Evolutionary conservation across 176 grass and related monocot genomes (phyloP).

Genomic region (Phyllostachys edulis): DNA sequence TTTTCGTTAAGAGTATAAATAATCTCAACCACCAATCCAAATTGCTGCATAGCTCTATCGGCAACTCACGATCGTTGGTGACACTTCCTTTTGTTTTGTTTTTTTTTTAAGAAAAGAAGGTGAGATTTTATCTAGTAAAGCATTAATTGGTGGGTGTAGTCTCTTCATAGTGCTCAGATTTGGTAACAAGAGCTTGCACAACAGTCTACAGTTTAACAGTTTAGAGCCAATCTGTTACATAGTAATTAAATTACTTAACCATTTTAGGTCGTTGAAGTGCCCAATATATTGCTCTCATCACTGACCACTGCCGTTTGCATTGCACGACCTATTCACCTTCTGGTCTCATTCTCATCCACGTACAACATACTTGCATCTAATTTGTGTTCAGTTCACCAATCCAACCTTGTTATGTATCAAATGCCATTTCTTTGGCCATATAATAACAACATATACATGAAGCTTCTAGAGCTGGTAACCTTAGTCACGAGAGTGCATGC

Average conservation of each 20-base stretch:
- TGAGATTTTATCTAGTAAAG: background rate
- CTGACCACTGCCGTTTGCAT: background rate
- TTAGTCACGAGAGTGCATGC: conserved; percentile 24
- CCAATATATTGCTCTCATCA: background rate
- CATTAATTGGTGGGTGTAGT: background rate
- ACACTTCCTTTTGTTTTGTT: too few species aligned
- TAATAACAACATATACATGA: background rate
- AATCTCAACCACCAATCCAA: background rate
- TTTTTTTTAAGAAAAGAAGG: too few species aligned
- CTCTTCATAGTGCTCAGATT: background rate
- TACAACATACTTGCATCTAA: background rate
- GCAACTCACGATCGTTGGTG: too few species aligned
- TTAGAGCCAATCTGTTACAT: background rate
- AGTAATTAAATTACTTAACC: too few species aligned
- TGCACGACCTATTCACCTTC: background rate
- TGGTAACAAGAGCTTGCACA: background rate
- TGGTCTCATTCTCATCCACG: background rate
- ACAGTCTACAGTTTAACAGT: background rate
- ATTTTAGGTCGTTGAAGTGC: background rate
- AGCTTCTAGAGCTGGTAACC: conserved; percentile 28
- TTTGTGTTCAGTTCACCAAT: background rate
- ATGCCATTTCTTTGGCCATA: background rate
- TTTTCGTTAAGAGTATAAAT: background rate
- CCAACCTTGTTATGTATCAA: background rate
- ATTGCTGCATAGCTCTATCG: background rate